Percentiles rank a stretch among this genome's conserved stretches.
Evolutionary conservation across 2,329 filamentous ascomycete species (phyloP).

Genomic region (Eurotiales sp.): DNA sequence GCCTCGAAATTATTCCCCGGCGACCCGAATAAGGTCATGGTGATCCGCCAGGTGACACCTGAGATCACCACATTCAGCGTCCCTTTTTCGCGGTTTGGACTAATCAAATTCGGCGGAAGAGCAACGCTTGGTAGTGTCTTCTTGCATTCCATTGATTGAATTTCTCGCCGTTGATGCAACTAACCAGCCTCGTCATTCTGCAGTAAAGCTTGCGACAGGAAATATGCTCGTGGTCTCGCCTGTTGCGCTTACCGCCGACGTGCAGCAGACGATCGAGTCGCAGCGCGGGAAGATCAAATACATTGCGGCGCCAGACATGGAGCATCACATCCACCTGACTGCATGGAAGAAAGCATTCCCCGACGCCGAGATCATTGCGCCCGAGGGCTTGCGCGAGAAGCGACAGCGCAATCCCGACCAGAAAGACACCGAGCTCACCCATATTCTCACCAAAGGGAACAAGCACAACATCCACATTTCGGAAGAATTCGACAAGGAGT

Average conservation of each 20-base stretch:
- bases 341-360: conserved; percentile 81
- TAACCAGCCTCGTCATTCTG: conserved; percentile 4
- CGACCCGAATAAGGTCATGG: conserved; percentile 79
- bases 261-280: conserved; percentile 58
- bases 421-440: conserved; percentile 60
- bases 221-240: conserved; percentile 87
- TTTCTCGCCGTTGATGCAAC: background rate
- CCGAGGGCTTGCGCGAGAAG: conserved; percentile 80
- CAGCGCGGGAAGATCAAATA: conserved; percentile 72
- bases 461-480: conserved; percentile 55
- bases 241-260: conserved; percentile 73
- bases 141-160: too few relatives aligned
- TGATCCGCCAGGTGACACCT: conserved; percentile 79
- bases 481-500: conserved; percentile 79
- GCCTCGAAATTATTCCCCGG: conserved; percentile 62
- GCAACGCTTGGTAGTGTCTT: conserved; percentile 67
- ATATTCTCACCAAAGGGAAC: conserved; percentile 61
- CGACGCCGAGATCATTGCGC: conserved; percentile 72
- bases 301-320: conserved; percentile 80
- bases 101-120: conserved; percentile 77
- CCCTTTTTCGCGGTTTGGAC: conserved; percentile 79
- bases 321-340: conserved; percentile 92
- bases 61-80: conserved; percentile 59
- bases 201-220: conserved; percentile 74
- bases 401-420: conserved; percentile 58